Evolutionary conservation across 192 early-diverging fungal genomes (phyloP), one percentile per base, ranked within the genome.

Genomic region (Rhizoclosmatium sp.): DNA sequence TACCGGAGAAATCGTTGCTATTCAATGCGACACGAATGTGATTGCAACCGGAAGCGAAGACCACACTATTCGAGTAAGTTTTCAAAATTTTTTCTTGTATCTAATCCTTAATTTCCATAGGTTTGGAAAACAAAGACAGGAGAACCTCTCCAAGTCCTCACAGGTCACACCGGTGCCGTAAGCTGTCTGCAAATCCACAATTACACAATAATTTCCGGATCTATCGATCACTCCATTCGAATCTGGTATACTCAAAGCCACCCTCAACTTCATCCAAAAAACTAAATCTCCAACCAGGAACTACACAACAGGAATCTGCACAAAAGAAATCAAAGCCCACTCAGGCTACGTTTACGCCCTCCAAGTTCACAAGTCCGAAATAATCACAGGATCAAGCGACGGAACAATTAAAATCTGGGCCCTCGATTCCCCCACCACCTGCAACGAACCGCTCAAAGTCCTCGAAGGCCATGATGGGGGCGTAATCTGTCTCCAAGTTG

Each of bases 401-500:
- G 68, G 69, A 14, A 41, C 59, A 0, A 86, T 84, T 61, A 80
- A 79, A 51, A 51, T 88, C 2, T 88, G 84, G 84, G 49, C 73
- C 49, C 44, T 68, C 39, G 39, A 39, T 5, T 51, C 47, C 39
- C 10, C 7, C 5, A 68, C 14, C 60, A 9, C 4, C 9, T 54
- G 49, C 79, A 78, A 5, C 12, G 31, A 45, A 16, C 71, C 67
- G 21, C 2, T 83, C 14, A 14, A 59, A 23, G 74, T 75, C 48
- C 60, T 88, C 31, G 45, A 76, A 40, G 83, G 82, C n/a, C 87
- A 88, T 59, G 59, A 49, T 4, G 74, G 71, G 4, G 79, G 74
- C 3, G 87, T 88, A 5, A 76, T 85, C 2, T 85, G 83, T 51
- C 44, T 88, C 59, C 85, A 84, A 69, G 82, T 85, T 73, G 84